Conservation (phyloP, 345 rosid genomes). For the Arabis alpina region DNA sequence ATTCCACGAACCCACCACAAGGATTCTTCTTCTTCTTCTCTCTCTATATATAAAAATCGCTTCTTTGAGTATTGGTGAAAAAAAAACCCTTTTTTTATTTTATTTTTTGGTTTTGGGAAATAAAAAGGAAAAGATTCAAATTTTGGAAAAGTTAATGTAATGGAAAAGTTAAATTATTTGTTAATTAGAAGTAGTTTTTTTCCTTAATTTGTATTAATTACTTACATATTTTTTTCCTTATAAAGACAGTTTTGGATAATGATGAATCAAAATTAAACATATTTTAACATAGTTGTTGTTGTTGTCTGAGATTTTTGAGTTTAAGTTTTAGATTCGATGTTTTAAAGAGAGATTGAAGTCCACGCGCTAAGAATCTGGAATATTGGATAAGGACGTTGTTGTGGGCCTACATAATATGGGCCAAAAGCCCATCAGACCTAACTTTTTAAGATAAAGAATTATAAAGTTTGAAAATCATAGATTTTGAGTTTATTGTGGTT, state of each 20-base stretch:
- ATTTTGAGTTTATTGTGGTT: too few relatives aligned
- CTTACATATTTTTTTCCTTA: not conserved
- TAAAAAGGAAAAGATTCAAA: conserved; percentile 20
- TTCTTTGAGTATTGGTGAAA: not conserved
- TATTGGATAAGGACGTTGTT: conserved; percentile 28
- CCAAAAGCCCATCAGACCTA: conserved; percentile 24
- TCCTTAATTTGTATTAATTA: not conserved
- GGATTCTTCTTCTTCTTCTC: not conserved
- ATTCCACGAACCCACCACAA: conserved; percentile 6
- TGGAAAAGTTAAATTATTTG: not conserved
- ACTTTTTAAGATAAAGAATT: not conserved
- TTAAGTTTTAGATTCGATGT: conserved; percentile 10
- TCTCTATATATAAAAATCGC: not conserved
- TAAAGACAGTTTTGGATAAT: conserved; percentile 22
- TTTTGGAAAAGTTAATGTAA: conserved; percentile 25
- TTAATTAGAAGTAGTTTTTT: not conserved
- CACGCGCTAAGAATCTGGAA: conserved; percentile 15
- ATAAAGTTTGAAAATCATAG: too few relatives aligned
- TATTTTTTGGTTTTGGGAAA: not conserved
- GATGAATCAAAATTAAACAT: conserved; percentile 20
- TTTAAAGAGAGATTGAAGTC: not conserved
- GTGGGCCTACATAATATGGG: conserved; percentile 22
- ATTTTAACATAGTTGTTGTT: not conserved
- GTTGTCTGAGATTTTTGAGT: conserved; percentile 32
- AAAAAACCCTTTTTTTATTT: not conserved